Base-by-base conservation (phyloP, 345 rosid species). In the Raphanus raphanistrum region DNA sequence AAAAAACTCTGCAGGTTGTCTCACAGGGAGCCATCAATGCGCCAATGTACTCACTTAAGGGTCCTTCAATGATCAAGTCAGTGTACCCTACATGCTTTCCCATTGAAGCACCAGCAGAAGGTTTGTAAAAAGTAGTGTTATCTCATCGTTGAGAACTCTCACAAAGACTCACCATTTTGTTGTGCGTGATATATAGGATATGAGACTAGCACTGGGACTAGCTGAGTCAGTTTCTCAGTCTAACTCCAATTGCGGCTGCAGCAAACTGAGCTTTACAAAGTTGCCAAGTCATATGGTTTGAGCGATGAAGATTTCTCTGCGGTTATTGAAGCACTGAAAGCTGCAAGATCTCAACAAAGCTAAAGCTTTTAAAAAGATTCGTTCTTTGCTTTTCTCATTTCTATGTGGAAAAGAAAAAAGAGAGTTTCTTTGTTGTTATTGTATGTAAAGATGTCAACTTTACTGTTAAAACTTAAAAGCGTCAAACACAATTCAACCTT, bases 51-150 rank as follows among this genome's bases (percentile, higher is more conserved):
- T 81, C 90, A 1, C 73, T 94, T 33, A 92, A 94, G 81, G 98
- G 98, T 68, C 94, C 98, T 27, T 83, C 92, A 0, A 94, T 94
- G 97, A 84, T 86, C 75, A 85, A 90, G 76, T 87, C 97, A 15
- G 78, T 76, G 13, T 94, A 92, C 77, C 91, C 97, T 0, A 86
- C 98, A 0, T n/a, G 94, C 98, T 5, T 92, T 94, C 64, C 98
- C 98, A 26, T 79, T 94, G 62, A 94, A 92, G 82, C 98, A 90
- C 80, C 98, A 94, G 80, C 98, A 94, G 81, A 94, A 94, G 98
- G 98, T 94, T 73, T 35, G 85, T 66, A 65, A 96, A 62, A 28
- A 62, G 2, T 0, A 69, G 38, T 69, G 75, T 15, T 52, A 45
- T 58, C 33, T 75, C 50, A 54, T 28, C 57, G 33, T 75, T 75